Evolutionary conservation across 306 rosid species (phyloP).

Genomic region (Calophaca sinica): DNA sequence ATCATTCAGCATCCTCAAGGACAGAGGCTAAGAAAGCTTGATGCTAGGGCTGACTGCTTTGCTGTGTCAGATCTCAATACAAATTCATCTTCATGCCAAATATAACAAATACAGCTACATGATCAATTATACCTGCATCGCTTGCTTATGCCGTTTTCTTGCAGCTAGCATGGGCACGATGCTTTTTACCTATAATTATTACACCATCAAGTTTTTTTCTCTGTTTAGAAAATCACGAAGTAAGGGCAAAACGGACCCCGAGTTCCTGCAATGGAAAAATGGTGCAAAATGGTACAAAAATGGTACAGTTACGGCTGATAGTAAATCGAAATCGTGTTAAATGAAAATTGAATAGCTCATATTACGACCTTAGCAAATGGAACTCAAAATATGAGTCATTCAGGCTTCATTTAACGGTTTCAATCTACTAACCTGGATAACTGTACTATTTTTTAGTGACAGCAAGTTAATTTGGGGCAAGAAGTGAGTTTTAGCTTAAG

Average conservation of each 20-base stretch:
- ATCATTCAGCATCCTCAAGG: constrained; percentile 84
- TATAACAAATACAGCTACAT: constrained; percentile 36
- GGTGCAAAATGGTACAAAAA: not conserved
- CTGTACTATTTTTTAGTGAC: too few species aligned
- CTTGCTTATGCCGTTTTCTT: constrained; percentile 40
- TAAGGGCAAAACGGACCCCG: not conserved
- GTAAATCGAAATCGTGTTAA: constrained; percentile 7
- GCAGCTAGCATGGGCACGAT: constrained; percentile 37
- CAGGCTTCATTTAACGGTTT: too few species aligned
- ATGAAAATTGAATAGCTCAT: not conserved
- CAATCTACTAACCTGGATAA: too few species aligned
- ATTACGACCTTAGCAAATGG: not conserved
- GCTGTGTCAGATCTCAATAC: constrained; percentile 41
- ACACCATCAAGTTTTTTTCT: constrained; percentile 16
- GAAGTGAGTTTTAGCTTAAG: too few species aligned
- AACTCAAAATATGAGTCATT: too few species aligned
- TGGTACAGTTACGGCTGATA: not conserved
- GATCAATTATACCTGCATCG: constrained; percentile 39
- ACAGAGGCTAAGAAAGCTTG: constrained; percentile 49
- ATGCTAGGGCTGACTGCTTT: constrained; percentile 15
- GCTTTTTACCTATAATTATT: constrained; percentile 1
- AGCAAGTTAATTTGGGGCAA: not conserved
- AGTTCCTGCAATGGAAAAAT: not conserved
- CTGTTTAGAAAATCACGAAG: constrained; percentile 23
- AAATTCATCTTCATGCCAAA: constrained; percentile 44